Conservation (phyloP, 805 yeast genomes). For the Lachancea sp. region DNA sequence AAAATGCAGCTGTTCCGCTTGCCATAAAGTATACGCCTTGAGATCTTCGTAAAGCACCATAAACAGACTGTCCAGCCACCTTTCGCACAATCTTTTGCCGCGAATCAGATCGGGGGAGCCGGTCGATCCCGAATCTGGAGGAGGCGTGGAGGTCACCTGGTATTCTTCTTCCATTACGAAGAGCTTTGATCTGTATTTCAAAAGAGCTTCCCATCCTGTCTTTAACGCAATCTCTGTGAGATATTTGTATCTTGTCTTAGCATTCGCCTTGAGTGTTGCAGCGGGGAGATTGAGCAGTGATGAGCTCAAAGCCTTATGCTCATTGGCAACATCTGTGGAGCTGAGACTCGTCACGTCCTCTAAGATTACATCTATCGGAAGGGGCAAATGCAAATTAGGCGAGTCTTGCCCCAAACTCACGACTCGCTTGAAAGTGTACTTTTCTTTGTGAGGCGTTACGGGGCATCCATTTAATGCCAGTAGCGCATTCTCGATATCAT, state of each 20-base stretch:
- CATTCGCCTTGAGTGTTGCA: slow-evolving; percentile 54
- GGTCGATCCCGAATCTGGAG: slow-evolving; percentile 5
- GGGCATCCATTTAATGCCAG: slow-evolving; percentile 75
- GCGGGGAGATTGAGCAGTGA: slow-evolving; percentile 59
- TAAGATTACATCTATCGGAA: slow-evolving; percentile 67
- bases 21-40: slow-evolving; percentile 84
- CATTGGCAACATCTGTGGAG: slow-evolving; percentile 56
- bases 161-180: slow-evolving; percentile 68
- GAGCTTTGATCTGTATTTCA: slow-evolving; percentile 52
- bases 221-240: slow-evolving; percentile 58
- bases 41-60: slow-evolving; percentile 68
- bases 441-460: slow-evolving; percentile 69
- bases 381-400: slow-evolving; percentile 56
- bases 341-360: slow-evolving; percentile 63
- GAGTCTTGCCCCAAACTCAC: slow-evolving; percentile 36
- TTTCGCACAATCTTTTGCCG: slow-evolving; percentile 61
- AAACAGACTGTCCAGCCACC: slow-evolving; percentile 74
- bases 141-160: slow-evolving; percentile 21
- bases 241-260: slow-evolving; percentile 51
- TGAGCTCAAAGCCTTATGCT: slow-evolving; percentile 61
- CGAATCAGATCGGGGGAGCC: slow-evolving; percentile 40
- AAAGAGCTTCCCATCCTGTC: slow-evolving; percentile 67
- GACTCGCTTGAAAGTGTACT: slow-evolving; percentile 53
- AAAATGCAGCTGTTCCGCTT: slow-evolving; percentile 82
- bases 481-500: slow-evolving; percentile 66